Evolutionary conservation across 331 rosid species (phyloP), one percentile per base, ranked within the genome.

Genomic region (Dryas integrifolia): DNA sequence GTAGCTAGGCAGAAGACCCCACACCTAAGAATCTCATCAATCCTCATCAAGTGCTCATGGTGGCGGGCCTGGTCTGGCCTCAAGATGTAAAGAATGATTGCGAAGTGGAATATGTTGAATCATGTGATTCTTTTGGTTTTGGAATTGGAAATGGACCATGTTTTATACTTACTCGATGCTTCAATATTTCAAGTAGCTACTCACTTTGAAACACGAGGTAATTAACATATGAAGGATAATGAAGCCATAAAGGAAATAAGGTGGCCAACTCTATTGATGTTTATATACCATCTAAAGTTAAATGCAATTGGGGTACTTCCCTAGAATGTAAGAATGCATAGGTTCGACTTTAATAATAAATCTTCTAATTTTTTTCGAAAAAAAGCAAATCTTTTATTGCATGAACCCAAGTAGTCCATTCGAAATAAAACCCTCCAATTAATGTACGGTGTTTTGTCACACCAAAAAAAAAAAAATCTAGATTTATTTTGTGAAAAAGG

Each of bases 61-160:
- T 58, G 40, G 59, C 49, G 68, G 66, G 21, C 53, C n/a, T 50
- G 41, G 71, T 77, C 52, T 51, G 63, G 72, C 70, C 77, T 69
- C 47, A 24, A 59, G 15, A 15, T 41, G n/a, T 51, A 12, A 49
- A 49, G 50, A 39, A 76, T 39, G 39, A 48, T 67, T 47, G 38
- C 30, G 14, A 51, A 67, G 80, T 72, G 68, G 69, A 73, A 80
- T 12, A 44, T 13, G 65, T 14, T 35, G 18, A 59, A 58, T 58
- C 62, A 26, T 52, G 58, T 52, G 58, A 52, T 52, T n/a, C 62
- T 58, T 58, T 7, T 58, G 39, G n/a, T 57, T 30, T 58, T 9
- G 7, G 26, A 24, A 7, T 24, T 13, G 35, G 35, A 57, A 24
- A 57, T 1, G 8, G 39, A 26, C 62, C 62, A 26, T 58, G n/a